Base-by-base conservation (phyloP, 257 asterid species). In the Echium plantagineum region DNA sequence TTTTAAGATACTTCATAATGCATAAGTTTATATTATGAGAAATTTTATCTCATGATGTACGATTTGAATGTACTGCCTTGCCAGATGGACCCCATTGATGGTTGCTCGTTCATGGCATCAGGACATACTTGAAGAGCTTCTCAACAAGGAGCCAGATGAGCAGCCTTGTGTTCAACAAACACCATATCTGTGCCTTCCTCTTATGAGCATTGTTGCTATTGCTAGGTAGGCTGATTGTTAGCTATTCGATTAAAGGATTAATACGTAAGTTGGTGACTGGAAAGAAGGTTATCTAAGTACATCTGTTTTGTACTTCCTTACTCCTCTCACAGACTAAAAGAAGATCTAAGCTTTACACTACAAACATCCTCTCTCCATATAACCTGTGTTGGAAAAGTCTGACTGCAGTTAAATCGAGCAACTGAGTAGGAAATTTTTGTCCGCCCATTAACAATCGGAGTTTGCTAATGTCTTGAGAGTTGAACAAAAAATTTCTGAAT, bases 91-190 rank as follows among this genome's bases (percentile, higher is more conserved):
- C 5, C 88, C 96, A 0, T 78, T 83, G 90, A 83, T 81, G 94
- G 96, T 85, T 63, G 93, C 96, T 61, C 90, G 73, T 42, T 88
- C 96, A 60, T 85, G 94, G 96, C 86, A 76, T 75, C 70, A 91
- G 80, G 94, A 88, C 64, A 75, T 81, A 68, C 93, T 88, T 5
- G 87, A 83, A 68, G 93, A 81, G 17, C 74, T 81, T 72, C 83
- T 88, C 59, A 76, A 64, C 63, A 63, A 67, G 62, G 81, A 46
- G 19, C 85, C 83, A 69, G 80, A 61, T 66, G 66, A 65, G 52
- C 83, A 68, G 75, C 78, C 62, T 47, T 81, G 67, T 67, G 73
- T 77, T 30, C 73, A 62, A 58, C 81, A 85, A 46, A 82, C 96
- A 15, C 89, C 85, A 46, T 85, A 69, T 63, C 22, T 88, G 7